Base-by-base conservation (phyloP, 2,329 filamentous ascomycete genomes). In the Penicillium sp. region DNA sequence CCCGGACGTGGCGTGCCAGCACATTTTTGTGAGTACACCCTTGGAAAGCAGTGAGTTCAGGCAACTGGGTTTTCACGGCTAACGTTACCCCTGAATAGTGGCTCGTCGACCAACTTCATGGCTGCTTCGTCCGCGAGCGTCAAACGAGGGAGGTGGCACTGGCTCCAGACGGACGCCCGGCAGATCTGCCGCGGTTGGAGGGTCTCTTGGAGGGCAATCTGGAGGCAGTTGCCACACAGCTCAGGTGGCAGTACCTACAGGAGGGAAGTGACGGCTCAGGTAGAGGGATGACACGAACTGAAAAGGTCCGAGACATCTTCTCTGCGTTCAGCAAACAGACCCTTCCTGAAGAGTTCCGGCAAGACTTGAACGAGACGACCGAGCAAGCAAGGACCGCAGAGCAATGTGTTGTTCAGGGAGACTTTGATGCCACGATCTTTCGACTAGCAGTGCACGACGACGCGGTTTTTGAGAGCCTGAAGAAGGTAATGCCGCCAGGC, bases 401-500 rank as follows among this genome's bases (percentile, higher is more conserved):
- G 45, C 70, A 77, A 47, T 76, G 76, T 56, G 73, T 77, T 14
- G 72, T 78, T 14, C 75, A 75, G 53, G 73, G 72, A 2, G 75
- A 78, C 54, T 69, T 79, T 11, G 71, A 74, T 49, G 74, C 73
- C 14, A 79, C 76, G 2, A 67, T 78, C 54, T 76, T 79, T 59
- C 69, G 74, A 22, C 71, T 77, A 5, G 76, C 75, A 4, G 69
- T 76, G 13, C 72, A 77, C 56, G 75, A 79, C 50, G 71, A 75
- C 39, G 66, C 65, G n/a, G 68, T 76, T 24, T 79, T 71, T 56
- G 61, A 64, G 16, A 71, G 71, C 45, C 67, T 79, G 16, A 73
- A 72, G 55, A 74, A 74, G 49, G 71, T 72, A 3, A 76, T 79
- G 67, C 72, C 75, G 0, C 58, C 72, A 3, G 71, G 72, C 0